Evolutionary conservation across 495 filamentous ascomycete species (phyloP).

Genomic region (Xylaria cubensis): DNA sequence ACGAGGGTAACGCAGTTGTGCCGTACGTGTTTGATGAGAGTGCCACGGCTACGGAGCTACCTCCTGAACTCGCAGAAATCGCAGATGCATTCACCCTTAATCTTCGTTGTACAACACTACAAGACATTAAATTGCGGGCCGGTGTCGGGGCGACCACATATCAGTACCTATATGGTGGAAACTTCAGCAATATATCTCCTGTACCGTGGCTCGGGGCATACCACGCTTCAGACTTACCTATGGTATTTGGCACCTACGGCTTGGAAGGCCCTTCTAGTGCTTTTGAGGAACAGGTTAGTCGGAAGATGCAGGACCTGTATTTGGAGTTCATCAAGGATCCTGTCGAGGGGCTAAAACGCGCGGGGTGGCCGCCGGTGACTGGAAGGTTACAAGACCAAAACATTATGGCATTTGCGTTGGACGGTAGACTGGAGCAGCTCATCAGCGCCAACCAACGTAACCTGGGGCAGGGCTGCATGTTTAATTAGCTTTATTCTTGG

Average conservation of each 20-base stretch:
- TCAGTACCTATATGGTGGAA: constrained; percentile 50
- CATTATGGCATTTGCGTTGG: constrained; percentile 6
- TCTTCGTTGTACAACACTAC: constrained; percentile 4
- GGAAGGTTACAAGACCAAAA: background rate
- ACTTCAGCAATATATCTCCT: constrained; percentile 49
- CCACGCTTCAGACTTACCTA: constrained; percentile 46
- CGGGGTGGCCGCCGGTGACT: constrained; percentile 8
- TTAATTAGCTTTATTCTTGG: background rate
- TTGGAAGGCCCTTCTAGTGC: constrained; percentile 39
- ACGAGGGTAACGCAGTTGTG: constrained; percentile 14
- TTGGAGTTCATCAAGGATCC: constrained; percentile 37
- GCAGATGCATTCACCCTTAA: constrained; percentile 11
- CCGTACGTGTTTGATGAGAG: constrained; percentile 12
- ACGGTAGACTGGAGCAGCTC: constrained; percentile 1
- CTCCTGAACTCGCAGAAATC: background rate
- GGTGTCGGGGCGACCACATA: constrained; percentile 20
- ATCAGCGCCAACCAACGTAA: background rate
- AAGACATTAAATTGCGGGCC: constrained; percentile 1
- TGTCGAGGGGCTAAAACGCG: background rate
- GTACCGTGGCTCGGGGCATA: constrained; percentile 49
- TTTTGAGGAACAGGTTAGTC: constrained; percentile 45
- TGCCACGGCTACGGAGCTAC: constrained; percentile 2
- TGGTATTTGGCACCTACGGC: constrained; percentile 53
- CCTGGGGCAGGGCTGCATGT: background rate
- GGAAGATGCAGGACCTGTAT: constrained; percentile 51